Conservation (phyloP, 345 rosid genomes). For the Citrus sinensis region DNA sequence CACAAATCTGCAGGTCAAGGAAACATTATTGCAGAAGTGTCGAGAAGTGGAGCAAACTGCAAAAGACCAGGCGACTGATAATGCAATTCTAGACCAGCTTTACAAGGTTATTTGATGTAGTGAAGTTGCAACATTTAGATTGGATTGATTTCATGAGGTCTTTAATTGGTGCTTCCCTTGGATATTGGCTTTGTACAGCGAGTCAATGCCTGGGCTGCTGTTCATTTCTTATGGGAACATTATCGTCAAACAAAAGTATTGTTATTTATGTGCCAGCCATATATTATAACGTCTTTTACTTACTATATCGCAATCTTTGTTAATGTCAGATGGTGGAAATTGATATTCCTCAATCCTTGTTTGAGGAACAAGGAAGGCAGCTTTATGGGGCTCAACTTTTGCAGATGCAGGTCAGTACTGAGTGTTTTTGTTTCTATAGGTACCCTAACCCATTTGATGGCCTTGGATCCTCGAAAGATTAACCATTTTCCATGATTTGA, state of each 20-base stretch:
- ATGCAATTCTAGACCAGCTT: slow-evolving; percentile 86
- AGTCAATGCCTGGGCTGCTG: not conserved
- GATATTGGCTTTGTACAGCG: not conserved
- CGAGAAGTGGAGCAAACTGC: slow-evolving; percentile 74
- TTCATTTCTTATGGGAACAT: not conserved
- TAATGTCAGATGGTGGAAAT: slow-evolving; percentile 76
- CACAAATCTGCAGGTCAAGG: slow-evolving; percentile 61
- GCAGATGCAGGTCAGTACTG: slow-evolving; percentile 62
- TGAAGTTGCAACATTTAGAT: slow-evolving; percentile 10
- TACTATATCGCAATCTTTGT: not conserved
- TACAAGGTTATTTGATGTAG: slow-evolving; percentile 48
- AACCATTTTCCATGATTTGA: not conserved
- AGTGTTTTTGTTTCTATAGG: not conserved
- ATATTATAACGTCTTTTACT: not conserved
- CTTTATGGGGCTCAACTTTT: slow-evolving; percentile 89
- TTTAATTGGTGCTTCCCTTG: slow-evolving; percentile 5
- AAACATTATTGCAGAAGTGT: slow-evolving; percentile 61
- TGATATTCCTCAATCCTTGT: slow-evolving; percentile 79
- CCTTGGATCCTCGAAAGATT: not conserved
- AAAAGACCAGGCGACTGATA: slow-evolving; percentile 90
- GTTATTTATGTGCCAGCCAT: not conserved
- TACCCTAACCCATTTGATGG: not conserved
- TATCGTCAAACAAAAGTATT: not conserved
- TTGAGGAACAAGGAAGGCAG: slow-evolving; percentile 96
- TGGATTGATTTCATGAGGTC: slow-evolving; percentile 5